These are phyloP conservation scores for Schoenoplectus tabernaemontani DNA, from an alignment of 202 grass and related monocot species.

Conservation along the genomic window DNA sequence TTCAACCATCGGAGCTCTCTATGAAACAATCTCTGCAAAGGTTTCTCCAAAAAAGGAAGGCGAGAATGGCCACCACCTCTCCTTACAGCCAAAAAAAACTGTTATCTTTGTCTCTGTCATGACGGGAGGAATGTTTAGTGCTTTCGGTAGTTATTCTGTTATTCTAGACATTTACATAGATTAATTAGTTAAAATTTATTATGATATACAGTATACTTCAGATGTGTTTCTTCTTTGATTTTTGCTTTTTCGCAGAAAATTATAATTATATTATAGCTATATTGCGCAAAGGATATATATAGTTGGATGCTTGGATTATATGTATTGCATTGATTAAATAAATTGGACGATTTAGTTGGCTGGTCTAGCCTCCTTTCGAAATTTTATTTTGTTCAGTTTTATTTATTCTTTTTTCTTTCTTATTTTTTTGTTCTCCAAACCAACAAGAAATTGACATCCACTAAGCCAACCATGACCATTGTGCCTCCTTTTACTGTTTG, in stretches of 20 bases:
- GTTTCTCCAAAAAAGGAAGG: slow-evolving; percentile 42
- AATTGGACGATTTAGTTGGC: neutral
- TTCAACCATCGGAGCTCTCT: slow-evolving; percentile 11
- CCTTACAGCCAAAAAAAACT: slow-evolving; percentile 9
- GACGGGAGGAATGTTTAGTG: neutral
- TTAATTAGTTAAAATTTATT: neutral
- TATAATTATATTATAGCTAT: neutral
- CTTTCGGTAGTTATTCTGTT: neutral
- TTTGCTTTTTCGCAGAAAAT: slow-evolving; percentile 3
- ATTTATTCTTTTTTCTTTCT: neutral
- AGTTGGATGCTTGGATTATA: neutral
- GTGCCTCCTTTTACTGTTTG: neutral
- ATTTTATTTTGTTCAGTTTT: neutral
- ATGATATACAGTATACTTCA: slow-evolving; percentile 4
- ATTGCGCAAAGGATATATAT: neutral
- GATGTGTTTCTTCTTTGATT: neutral
- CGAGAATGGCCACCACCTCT: slow-evolving; percentile 12
- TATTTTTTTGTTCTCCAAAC: neutral
- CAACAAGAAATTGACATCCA: neutral
- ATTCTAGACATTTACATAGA: neutral
- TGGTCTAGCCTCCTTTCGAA: neutral
- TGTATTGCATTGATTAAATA: neutral
- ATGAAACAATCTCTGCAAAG: slow-evolving; percentile 37
- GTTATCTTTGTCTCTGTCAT: neutral
- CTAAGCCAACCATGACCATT: neutral